Evolutionary conservation across 768 basidiomycete genomes (phyloP).

Genomic region (Boletus rubescentipes): DNA sequence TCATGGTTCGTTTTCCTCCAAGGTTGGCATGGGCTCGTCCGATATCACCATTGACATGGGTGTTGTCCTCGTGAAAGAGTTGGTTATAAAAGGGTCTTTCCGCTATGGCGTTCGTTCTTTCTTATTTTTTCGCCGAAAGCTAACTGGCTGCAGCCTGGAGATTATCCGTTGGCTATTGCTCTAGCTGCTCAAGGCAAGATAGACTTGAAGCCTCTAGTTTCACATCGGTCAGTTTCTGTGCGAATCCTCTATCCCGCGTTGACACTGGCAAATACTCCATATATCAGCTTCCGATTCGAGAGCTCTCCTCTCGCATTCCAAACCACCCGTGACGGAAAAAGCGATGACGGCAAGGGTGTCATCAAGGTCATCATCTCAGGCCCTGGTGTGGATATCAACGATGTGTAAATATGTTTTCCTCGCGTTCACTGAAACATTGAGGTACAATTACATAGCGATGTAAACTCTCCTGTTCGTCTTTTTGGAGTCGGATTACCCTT

Average conservation of each 20-base stretch:
- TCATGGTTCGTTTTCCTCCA: conserved; percentile 5
- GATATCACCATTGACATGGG: conserved; percentile 75
- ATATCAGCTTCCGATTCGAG: conserved; percentile 65
- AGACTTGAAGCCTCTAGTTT: conserved; percentile 84
- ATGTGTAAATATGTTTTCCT: conserved; percentile 28
- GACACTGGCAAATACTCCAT: neutral
- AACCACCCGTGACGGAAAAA: conserved; percentile 75
- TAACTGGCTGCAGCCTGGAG: conserved; percentile 57
- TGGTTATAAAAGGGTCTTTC: conserved; percentile 88
- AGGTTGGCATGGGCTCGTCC: conserved; percentile 87
- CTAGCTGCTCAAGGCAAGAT: conserved; percentile 81
- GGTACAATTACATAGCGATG: neutral
- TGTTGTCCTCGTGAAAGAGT: conserved; percentile 70
- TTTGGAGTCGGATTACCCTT: neutral
- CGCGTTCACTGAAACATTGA: neutral
- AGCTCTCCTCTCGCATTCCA: conserved; percentile 81
- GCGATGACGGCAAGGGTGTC: conserved; percentile 81
- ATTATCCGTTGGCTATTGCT: conserved; percentile 82
- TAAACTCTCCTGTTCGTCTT: neutral
- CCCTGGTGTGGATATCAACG: conserved; percentile 55
- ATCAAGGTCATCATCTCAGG: conserved; percentile 91
- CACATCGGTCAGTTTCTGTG: conserved; percentile 62
- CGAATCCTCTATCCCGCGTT: neutral
- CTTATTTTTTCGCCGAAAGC: neutral
- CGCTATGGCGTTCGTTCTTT: conserved; percentile 66